Base-by-base conservation (phyloP, 139 green algal species). In the Chlamydomonas asymmetrica region DNA sequence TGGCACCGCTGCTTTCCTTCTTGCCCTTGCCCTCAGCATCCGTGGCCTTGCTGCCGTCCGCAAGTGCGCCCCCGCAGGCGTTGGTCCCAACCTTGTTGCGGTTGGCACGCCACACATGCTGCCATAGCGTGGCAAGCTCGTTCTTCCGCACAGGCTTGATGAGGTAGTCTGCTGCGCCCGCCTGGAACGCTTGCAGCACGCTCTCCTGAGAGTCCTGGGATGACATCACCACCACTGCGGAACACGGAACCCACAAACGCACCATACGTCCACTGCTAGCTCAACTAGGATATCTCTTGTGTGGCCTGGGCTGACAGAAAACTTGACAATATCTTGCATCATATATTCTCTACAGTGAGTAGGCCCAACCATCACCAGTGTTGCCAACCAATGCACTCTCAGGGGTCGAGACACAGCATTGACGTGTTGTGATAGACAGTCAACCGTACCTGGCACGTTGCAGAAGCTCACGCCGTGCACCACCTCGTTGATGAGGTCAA, bases 121-220 rank as follows among this genome's bases (percentile, higher is more conserved):
- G 89, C 91, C 90, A 95, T 16, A 96, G 77, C 4, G 88, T 94
- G 20, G 83, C 85, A 0, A 93, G 69, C 84, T 95, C 90, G 32
- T 94, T 95, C 38, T 81, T 80, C 2, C 89, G 84, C 13, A 96
- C 74, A 3, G 91, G 91, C 75, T 95, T 96, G 49, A 94, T 82
- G 18, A 96, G 79, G 74, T 89, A 95, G 63, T 93, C 90, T 0
- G 83, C 71, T 1, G 90, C 91, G 49, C 91, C 90, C 32, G 74
- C 78, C 23, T 85, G 67, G 34, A 85, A 85, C 1, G 79, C 79
- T 41, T 81, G 67, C 31, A 85, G 41, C 3, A 85, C 79, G 34
- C 63, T 77, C 40, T 81, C 79, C 63, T 78, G 76, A 1, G 63
- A 78, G 41, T 78, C 77, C 37, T 78, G 70, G 13, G 41, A 66